Percentiles rank a stretch among this genome's conserved stretches.
phyloP scores from a whole-genome alignment of 495 filamentous ascomycete genomes.

The Penicillium bovifimosum region DNA sequence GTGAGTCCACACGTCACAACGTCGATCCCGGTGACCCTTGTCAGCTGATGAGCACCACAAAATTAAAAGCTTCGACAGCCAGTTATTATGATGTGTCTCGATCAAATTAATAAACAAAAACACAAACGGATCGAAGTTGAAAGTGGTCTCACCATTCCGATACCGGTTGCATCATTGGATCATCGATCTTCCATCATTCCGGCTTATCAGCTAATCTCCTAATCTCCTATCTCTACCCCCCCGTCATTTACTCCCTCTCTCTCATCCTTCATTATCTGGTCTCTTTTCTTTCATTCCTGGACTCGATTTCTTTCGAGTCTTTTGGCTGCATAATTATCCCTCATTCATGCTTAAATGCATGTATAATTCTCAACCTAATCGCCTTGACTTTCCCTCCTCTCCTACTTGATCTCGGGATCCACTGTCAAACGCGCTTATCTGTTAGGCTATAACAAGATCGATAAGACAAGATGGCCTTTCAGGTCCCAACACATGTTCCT shows the following conservation, averaged over 20 bases:
- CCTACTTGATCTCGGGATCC: slow-evolving; percentile 21
- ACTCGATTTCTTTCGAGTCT: background rate
- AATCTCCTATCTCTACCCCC: slow-evolving; percentile 1
- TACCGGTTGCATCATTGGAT: slow-evolving; percentile 7
- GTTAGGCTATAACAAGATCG: background rate
- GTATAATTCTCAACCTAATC: background rate
- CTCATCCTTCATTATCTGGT: background rate
- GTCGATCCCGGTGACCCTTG: slow-evolving; percentile 5
- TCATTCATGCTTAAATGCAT: background rate
- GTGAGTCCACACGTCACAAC: slow-evolving; percentile 1
- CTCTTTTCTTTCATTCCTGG: background rate
- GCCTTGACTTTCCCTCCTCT: background rate
- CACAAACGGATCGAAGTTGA: background rate
- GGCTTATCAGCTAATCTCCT: slow-evolving; percentile 10
- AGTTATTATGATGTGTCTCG: too few relatives aligned
- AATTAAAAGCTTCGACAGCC: background rate
- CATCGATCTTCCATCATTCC: background rate
- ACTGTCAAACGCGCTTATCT: slow-evolving; percentile 9
- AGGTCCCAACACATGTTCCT: slow-evolving; percentile 62
- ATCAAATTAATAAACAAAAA: background rate
- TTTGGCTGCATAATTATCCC: too few relatives aligned
- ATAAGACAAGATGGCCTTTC: slow-evolving; percentile 67
- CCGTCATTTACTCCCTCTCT: slow-evolving; percentile 6
- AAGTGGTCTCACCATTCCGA: slow-evolving; percentile 7
- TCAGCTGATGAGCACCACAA: background rate